phyloP scores from a whole-genome alignment of 805 yeast species.

The Vanderwaltozyma yarrowii region DNA sequence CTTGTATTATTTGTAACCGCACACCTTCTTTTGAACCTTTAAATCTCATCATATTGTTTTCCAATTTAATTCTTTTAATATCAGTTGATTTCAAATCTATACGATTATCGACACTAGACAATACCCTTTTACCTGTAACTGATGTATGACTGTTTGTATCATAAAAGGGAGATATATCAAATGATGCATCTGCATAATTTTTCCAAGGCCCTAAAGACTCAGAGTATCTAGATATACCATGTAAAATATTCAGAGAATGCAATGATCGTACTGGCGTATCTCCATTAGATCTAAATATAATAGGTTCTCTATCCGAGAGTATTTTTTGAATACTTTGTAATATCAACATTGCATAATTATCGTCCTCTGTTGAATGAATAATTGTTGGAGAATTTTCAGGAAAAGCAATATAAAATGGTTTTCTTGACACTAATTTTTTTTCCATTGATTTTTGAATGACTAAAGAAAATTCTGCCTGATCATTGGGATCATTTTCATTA shows the following conservation, averaged over 20 bases:
- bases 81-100: slow-evolving; percentile 13
- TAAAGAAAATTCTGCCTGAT: neutral
- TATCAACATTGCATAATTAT: slow-evolving; percentile 41
- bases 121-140: slow-evolving; percentile 17
- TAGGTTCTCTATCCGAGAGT: slow-evolving; percentile 34
- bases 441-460: neutral
- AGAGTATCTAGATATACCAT: slow-evolving; percentile 54
- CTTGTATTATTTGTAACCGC: slow-evolving; percentile 21
- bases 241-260: slow-evolving; percentile 45
- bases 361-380: slow-evolving; percentile 43
- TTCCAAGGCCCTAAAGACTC: slow-evolving; percentile 63
- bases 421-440: slow-evolving; percentile 42
- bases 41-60: slow-evolving; percentile 42
- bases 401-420: slow-evolving; percentile 55
- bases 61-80: slow-evolving; percentile 31
- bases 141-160: slow-evolving; percentile 34
- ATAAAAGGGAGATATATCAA: slow-evolving; percentile 57
- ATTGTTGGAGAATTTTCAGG: slow-evolving; percentile 59
- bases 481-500: neutral
- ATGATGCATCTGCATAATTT: slow-evolving; percentile 56
- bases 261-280: slow-evolving; percentile 37
- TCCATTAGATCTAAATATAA: slow-evolving; percentile 30
- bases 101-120: neutral
- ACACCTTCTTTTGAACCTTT: slow-evolving; percentile 42
- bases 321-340: slow-evolving; percentile 51